Evolutionary conservation across 1,139 yeast species (phyloP).

Genomic region (Arxiozyma bovina): DNA sequence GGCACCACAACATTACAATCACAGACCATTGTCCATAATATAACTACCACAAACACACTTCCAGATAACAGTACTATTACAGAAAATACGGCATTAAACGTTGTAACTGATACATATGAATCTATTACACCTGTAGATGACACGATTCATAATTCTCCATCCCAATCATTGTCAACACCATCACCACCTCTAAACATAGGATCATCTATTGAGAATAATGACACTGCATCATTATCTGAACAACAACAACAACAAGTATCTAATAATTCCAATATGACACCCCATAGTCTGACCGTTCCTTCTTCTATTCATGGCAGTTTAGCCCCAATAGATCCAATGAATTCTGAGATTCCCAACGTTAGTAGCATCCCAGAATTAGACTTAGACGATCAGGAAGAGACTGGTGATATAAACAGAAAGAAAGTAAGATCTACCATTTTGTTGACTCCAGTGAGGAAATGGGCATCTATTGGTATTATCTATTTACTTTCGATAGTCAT

Average conservation of each 20-base stretch:
- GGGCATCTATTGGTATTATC: not conserved
- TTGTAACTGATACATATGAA: not conserved
- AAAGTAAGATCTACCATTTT: not conserved
- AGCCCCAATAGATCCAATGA: not conserved
- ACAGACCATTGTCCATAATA: conserved; percentile 9
- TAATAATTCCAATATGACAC: not conserved
- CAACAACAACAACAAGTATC: not conserved
- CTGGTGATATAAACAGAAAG: not conserved
- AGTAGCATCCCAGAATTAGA: not conserved
- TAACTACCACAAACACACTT: not conserved
- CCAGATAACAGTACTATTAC: conserved; percentile 2
- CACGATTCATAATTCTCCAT: not conserved
- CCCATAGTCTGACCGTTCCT: not conserved
- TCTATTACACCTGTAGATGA: not conserved
- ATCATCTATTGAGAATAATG: not conserved
- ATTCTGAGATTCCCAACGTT: not conserved
- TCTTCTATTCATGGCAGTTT: not conserved
- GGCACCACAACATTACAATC: not conserved
- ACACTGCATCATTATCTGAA: not conserved
- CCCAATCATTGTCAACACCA: not conserved
- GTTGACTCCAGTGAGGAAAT: not conserved
- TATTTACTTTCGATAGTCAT: not conserved
- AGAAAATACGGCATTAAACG: conserved; percentile 7
- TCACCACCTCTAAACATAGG: not conserved
- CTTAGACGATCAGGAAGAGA: not conserved